Evolutionary conservation across 208 protist genomes (phyloP), one percentile per base, ranked within the genome.

Genomic region (Crithidia bombi): DNA sequence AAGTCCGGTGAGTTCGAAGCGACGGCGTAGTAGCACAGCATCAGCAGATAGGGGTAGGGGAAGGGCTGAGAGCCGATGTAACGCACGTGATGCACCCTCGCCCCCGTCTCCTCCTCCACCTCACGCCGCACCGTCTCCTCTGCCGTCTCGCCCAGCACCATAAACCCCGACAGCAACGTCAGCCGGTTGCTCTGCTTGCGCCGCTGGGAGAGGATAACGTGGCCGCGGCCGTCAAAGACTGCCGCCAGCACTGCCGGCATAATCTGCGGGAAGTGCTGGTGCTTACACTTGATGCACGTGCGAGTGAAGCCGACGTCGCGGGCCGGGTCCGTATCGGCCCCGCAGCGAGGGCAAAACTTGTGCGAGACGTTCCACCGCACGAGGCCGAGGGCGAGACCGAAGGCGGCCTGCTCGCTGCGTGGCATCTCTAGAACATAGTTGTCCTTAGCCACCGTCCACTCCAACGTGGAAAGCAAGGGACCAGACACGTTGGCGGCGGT

Each of bases 1-100:
- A 91, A 57, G 0, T 3, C 46, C 25, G 65, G 38, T 9, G 46
- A 64, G 14, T 61, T 28, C 1, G 68, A 61, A 0, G 79, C 82
- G 26, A 87, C 63, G 26, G 79, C 85, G 68, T 91, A 88, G 74
- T 85, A 91, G 69, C 69, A 68, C 30, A 75, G 25, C 85, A 91
- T 91, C 32, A 91, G 46, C 69, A 77, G 38, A 36, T 75, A 70
- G 0, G 81, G 79, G 52, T 71, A 84, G 23, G 82, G 82, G 51
- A 75, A 89, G 21, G 83, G 79, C 74, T 89, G 79, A 1, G 79
- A 89, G 59, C 79, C 79, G 25, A 87, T 28, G 74, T 91, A 88
- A 54, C 73, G 69, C 69, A 91, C 14, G 5, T 21, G 33, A n/a
- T 43, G 79, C 43, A 87, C 73, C 36, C 32, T 58, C 7, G 79